These are phyloP conservation scores for Geranium brycei DNA, from an alignment of 345 rosid genomes.

Conservation along the genomic window DNA sequence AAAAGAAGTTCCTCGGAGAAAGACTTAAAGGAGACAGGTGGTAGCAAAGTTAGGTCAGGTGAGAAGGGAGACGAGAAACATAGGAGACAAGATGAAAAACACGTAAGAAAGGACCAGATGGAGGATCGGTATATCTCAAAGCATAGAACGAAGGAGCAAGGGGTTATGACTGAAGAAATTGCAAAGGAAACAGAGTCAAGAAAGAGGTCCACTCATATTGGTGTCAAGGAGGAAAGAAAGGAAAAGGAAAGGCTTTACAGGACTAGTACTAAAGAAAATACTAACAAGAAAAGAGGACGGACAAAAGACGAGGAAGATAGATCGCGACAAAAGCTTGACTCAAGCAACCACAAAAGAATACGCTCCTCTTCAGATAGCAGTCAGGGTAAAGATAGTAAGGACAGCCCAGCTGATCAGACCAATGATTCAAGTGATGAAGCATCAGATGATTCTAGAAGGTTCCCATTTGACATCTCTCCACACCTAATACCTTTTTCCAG, in stretches of 20 bases:
- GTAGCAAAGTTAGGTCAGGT: constrained; percentile 14
- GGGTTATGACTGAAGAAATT: constrained; percentile 30
- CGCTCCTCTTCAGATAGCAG: constrained; percentile 48
- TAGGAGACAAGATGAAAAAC: constrained; percentile 30
- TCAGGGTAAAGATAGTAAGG: constrained; percentile 41
- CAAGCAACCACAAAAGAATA: constrained; percentile 57
- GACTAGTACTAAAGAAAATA: constrained; percentile 37
- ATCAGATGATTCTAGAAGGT: constrained; percentile 77
- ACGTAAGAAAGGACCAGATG: constrained; percentile 35
- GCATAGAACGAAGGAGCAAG: constrained; percentile 32
- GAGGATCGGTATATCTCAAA: constrained; percentile 36
- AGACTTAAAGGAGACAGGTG: constrained; percentile 23
- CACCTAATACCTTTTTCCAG: constrained; percentile 4
- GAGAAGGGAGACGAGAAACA: constrained; percentile 27
- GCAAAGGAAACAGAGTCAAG: constrained; percentile 40
- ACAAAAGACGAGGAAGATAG: constrained; percentile 42
- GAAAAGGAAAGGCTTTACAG: constrained; percentile 40
- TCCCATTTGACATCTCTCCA: constrained; percentile 5
- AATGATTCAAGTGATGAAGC: constrained; percentile 46
- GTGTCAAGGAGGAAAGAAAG: constrained; percentile 39
- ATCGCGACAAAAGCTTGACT: constrained; percentile 38
- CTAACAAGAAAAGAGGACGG: constrained; percentile 32
- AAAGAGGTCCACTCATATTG: constrained; percentile 27
- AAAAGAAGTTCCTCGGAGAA: constrained; percentile 26
- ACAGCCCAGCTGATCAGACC: constrained; percentile 15